Evolutionary conservation across 768 basidiomycete species (phyloP), one percentile per base, ranked within the genome.

Genomic region (Mycena epipterygia): DNA sequence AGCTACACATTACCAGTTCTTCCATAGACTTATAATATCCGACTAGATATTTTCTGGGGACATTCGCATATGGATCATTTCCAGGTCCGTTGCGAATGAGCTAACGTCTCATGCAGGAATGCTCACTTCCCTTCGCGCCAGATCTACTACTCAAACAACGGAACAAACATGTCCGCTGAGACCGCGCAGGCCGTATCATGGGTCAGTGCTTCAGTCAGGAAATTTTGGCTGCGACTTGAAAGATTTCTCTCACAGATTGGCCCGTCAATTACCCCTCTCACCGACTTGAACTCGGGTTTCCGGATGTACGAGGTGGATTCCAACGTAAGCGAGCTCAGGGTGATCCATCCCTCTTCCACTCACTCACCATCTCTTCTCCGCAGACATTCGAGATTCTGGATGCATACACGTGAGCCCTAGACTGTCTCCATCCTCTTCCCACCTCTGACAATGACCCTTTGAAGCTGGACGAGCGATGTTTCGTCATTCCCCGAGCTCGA

Each of bases 301-400:
- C 80, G 90, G 63, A 82, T 91, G 48, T 92, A 92, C 75, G 90
- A 91, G 79, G 89, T 92, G 12, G 91, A 92, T 76, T 90, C 92
- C 39, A 85, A 80, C 60, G 92, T 93, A 77, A 63, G 89, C 25
- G 53, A 59, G 32, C 56, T 42, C 46, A 16, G 35, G 46, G 14
- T 21, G 52, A 49, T 57, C 53, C 33, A 57, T 66, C 42, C 25
- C 32, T 65, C 55, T 37, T 37, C 7, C 53, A 23, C 53, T 56
- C 32, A 48, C 64, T 44, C 55, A 16, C 55, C 14, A 67, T 37
- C 39, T 55, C 30, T 64, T 19, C 49, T 73, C 67, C 48, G 32
- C 73, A 93, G 90, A 92, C 92, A 12, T 94, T 93, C 73, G 92
- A 94, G 39, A 87, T 94, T 52, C 67, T 93, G 63, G 93, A 94